These are phyloP conservation scores for Umbelopsis sp. DNA, from an alignment of 192 early-diverging fungal genomes.

Conservation along the genomic window DNA sequence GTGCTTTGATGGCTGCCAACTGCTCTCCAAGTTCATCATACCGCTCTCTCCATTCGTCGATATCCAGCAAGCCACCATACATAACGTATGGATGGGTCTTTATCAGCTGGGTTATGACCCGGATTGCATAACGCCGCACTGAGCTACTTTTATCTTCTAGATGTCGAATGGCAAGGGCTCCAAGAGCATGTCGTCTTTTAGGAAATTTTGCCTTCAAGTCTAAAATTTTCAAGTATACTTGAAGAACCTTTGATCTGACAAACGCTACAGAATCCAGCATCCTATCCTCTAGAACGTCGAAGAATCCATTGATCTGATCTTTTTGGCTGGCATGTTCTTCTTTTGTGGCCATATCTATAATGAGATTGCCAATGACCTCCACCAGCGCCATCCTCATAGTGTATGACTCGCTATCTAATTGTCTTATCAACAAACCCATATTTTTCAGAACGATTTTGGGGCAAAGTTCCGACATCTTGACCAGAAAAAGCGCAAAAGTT, in stretches of 20 bases:
- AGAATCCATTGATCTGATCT: slow-evolving; percentile 81
- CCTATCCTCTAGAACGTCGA: slow-evolving; percentile 90
- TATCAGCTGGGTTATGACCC: slow-evolving; percentile 78
- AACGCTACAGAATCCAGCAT: slow-evolving; percentile 89
- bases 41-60: slow-evolving; percentile 70
- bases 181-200: slow-evolving; percentile 70
- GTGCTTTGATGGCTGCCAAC: slow-evolving; percentile 59
- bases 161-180: slow-evolving; percentile 71
- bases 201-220: slow-evolving; percentile 74
- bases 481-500: slow-evolving; percentile 81
- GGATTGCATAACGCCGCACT: slow-evolving; percentile 91
- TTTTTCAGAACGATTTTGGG: slow-evolving; percentile 88
- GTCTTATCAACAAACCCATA: slow-evolving; percentile 81
- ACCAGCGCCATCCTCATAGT: slow-evolving; percentile 84
- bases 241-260: slow-evolving; percentile 86
- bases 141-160: slow-evolving; percentile 89
- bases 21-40: slow-evolving; percentile 68
- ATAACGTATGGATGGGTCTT: slow-evolving; percentile 88
- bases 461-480: slow-evolving; percentile 77
- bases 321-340: slow-evolving; percentile 70
- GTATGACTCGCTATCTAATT: slow-evolving; percentile 92
- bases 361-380: slow-evolving; percentile 88
- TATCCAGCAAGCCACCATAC: slow-evolving; percentile 80
- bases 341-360: slow-evolving; percentile 72
- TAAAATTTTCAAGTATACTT: slow-evolving; percentile 78